Evolutionary conservation across 345 rosid genomes (phyloP).

Genomic region (Pistacia integerrima): DNA sequence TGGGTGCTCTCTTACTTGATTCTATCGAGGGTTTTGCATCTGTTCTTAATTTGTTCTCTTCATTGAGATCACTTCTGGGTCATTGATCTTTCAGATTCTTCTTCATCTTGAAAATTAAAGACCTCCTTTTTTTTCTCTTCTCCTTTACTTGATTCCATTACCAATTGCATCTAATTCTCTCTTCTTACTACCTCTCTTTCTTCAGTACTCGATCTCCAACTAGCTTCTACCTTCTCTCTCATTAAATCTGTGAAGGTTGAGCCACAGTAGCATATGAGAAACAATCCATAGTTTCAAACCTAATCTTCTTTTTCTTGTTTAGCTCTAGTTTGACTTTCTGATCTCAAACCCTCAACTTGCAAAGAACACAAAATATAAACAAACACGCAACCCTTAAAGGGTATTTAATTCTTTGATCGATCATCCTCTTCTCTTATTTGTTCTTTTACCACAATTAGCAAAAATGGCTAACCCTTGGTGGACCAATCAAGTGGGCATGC

Average conservation of each 20-base stretch:
- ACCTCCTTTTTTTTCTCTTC: conserved; percentile 14
- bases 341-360: conserved; percentile 21
- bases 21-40: conserved; percentile 26
- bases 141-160: conserved; percentile 47
- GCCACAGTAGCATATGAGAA: conserved; percentile 7
- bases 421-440: not conserved
- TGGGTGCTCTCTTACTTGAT: conserved; percentile 15
- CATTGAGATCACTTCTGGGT: conserved; percentile 21
- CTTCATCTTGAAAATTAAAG: not conserved
- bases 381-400: not conserved
- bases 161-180: conserved; percentile 62
- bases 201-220: conserved; percentile 6
- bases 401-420: not conserved
- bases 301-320: not conserved
- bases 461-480: conserved; percentile 83
- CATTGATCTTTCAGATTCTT: conserved; percentile 22
- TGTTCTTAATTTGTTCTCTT: conserved; percentile 15
- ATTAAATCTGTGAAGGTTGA: conserved; percentile 4
- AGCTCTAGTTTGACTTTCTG: conserved; percentile 35
- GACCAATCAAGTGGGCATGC: conserved; percentile 59
- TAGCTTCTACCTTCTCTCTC: conserved; percentile 10
- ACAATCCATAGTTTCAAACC: conserved; percentile 19
- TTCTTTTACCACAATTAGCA: conserved; percentile 11
- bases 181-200: conserved; percentile 1
- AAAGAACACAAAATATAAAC: not conserved